Conservation (phyloP, 2,329 filamentous ascomycete species). For the Stagonosporopsis chrysanthemi region DNA sequence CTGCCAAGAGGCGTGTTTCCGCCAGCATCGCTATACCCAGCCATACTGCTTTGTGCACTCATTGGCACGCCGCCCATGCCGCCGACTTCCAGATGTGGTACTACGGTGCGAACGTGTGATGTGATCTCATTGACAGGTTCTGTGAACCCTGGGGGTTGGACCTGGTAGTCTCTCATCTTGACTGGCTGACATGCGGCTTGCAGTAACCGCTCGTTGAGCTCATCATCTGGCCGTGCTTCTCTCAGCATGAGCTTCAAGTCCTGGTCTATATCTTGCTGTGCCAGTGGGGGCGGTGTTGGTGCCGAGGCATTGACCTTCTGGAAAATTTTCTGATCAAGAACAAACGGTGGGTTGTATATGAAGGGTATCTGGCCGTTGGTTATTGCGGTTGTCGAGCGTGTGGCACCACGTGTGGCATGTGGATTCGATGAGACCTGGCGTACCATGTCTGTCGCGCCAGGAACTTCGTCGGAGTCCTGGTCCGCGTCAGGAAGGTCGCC, state of each 20-base stretch:
- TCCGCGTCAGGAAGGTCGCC: constrained; percentile 50
- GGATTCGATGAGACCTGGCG: constrained; percentile 66
- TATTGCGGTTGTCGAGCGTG: constrained; percentile 59
- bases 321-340: constrained; percentile 56
- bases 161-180: constrained; percentile 45
- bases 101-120: constrained; percentile 36
- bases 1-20: constrained; percentile 48
- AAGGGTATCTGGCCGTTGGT: constrained; percentile 53
- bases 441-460: constrained; percentile 65
- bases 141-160: constrained; percentile 43
- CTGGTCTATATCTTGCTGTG: constrained; percentile 54
- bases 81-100: constrained; percentile 46
- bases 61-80: constrained; percentile 48
- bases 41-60: constrained; percentile 50
- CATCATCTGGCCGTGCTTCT: constrained; percentile 48
- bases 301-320: constrained; percentile 58
- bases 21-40: constrained; percentile 46
- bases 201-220: constrained; percentile 50
- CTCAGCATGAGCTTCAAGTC: constrained; percentile 59
- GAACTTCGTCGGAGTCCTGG: constrained; percentile 49
- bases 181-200: constrained; percentile 45
- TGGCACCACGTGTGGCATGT: constrained; percentile 61
- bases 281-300: constrained; percentile 55
- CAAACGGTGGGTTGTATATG: constrained; percentile 51
- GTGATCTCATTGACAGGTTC: constrained; percentile 46